Evolutionary conservation across 1,139 yeast species (phyloP), one percentile per base, ranked within the genome.

Genomic region (Lodderomyces beijingensis): DNA sequence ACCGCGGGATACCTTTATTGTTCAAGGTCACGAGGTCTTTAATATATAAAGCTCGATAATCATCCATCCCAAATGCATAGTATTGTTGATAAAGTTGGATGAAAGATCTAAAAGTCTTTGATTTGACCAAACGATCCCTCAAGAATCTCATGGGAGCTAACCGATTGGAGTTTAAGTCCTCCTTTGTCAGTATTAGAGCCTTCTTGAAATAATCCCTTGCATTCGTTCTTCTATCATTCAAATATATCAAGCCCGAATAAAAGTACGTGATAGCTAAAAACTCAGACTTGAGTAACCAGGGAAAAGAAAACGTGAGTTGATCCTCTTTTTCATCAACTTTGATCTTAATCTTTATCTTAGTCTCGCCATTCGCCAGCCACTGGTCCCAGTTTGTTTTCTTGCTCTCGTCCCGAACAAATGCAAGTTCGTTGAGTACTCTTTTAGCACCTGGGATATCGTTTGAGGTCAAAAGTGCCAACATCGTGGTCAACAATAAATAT

Each of bases 241-340:
- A 39, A 29, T 58, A 54, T 13, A 56, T 45, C n/a, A 70, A 46
- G 1, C 72, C 75, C 12, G 64, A 57, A 10, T 65, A 44, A 28
- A 67, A 57, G 42, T 66, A 69, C 20, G 67, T 57, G 33, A 61
- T 35, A 12, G 66, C 49, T 3, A 59, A 55, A 43, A 67, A 69
- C 37, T 71, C 75, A 26, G 60, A 62, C 2, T 62, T 51, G 21
- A 59, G 56, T 13, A 71, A 40, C 77, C 77, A 72, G 5, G 44
- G 37, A 41, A 11, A 62, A 41, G 28, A 40, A 44, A 38, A 38
- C 46, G 14, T 33, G 27, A 11, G 44, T 15, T 9, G 25, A 9
- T 19, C 22, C n/a, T 8, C 22, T 9, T 19, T 19, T 9, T 19
- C n/a, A 19, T n/a, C n/a, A n/a, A n/a, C n/a, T n/a, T n/a, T n/a